A percentile compares a stretch with the other conserved stretches of the same genome.
Evolutionary conservation across 176 grass and related monocot species (phyloP).

Genomic region (Bothriochloa decipiens): DNA sequence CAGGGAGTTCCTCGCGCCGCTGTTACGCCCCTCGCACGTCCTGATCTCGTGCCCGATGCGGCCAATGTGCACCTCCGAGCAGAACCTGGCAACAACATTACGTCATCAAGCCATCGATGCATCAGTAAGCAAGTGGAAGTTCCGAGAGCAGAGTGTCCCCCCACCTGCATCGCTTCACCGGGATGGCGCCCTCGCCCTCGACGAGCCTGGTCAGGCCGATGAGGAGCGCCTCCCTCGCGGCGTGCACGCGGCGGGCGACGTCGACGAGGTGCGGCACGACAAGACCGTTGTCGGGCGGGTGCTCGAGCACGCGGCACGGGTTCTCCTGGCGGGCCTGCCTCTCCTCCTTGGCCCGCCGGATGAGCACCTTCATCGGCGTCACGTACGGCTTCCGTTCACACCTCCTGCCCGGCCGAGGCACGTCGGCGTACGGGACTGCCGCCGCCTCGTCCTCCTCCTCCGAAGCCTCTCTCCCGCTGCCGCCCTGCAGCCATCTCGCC

Average conservation of each 20-base stretch:
- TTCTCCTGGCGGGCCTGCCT: constrained; percentile 45
- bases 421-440: constrained; percentile 42
- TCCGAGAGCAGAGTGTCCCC: not conserved
- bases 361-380: constrained; percentile 68
- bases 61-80: constrained; percentile 63
- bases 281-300: constrained; percentile 60
- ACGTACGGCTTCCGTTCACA: constrained; percentile 70
- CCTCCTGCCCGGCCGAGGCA: constrained; percentile 56
- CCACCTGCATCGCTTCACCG: constrained; percentile 63
- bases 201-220: constrained; percentile 48
- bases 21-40: constrained; percentile 59
- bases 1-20: constrained; percentile 62
- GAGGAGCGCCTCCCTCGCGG: constrained; percentile 54
- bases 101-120: too few species aligned
- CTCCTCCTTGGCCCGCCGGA: constrained; percentile 69
- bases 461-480: not conserved
- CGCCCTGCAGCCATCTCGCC: not conserved
- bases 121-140: too few species aligned
- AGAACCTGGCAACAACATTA: constrained; percentile 54
- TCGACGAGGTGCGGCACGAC: constrained; percentile 54
- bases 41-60: constrained; percentile 58
- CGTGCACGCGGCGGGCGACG: constrained; percentile 63
- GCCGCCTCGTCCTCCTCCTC: constrained; percentile 36
- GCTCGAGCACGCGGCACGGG: constrained; percentile 66
- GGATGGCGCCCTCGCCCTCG: constrained; percentile 38